These are phyloP conservation scores for Candida anglica DNA, from an alignment of 805 yeast species.

Conservation along the genomic window DNA sequence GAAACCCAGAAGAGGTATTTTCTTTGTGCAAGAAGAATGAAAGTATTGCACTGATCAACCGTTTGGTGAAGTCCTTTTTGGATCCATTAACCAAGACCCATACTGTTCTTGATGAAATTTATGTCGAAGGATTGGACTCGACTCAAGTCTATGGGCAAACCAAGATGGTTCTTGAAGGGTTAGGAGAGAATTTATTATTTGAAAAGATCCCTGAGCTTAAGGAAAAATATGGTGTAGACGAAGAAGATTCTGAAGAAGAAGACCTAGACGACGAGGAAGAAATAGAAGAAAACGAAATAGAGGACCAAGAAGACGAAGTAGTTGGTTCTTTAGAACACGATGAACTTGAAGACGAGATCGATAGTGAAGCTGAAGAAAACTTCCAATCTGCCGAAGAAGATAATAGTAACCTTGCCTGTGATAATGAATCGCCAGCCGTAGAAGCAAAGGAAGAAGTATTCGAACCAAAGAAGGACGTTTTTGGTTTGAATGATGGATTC, in stretches of 20 bases:
- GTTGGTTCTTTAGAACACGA: conserved; percentile 26
- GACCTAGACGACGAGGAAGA: conserved; percentile 47
- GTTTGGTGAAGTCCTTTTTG: conserved; percentile 43
- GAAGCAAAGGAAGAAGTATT: conserved; percentile 14
- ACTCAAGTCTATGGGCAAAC: conserved; percentile 93
- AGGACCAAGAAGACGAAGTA: conserved; percentile 24
- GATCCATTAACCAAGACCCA: conserved; percentile 54
- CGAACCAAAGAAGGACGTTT: conserved; percentile 43
- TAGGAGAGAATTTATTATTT: conserved; percentile 58
- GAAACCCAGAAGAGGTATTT: conserved; percentile 22
- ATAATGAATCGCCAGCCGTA: conserved; percentile 9
- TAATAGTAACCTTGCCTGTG: conserved; percentile 12
- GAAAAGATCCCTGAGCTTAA: conserved; percentile 52
- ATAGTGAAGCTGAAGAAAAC: conserved; percentile 15
- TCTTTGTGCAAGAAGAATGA: conserved; percentile 11
- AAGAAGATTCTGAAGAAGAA: conserved; percentile 13
- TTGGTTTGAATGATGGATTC: conserved; percentile 77
- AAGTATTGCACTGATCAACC: conserved; percentile 18
- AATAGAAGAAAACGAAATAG: conserved; percentile 48
- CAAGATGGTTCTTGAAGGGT: conserved; percentile 76
- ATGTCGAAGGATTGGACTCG: conserved; percentile 83
- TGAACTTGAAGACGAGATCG: conserved; percentile 21
- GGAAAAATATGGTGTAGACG: conserved; percentile 22
- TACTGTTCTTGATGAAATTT: conserved; percentile 76
- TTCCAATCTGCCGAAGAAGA: conserved; percentile 8